A percentile compares a stretch with the other conserved stretches of the same genome.
phyloP scores from a whole-genome alignment of 106 monocot species.

The Phalaenopsis equestris region DNA sequence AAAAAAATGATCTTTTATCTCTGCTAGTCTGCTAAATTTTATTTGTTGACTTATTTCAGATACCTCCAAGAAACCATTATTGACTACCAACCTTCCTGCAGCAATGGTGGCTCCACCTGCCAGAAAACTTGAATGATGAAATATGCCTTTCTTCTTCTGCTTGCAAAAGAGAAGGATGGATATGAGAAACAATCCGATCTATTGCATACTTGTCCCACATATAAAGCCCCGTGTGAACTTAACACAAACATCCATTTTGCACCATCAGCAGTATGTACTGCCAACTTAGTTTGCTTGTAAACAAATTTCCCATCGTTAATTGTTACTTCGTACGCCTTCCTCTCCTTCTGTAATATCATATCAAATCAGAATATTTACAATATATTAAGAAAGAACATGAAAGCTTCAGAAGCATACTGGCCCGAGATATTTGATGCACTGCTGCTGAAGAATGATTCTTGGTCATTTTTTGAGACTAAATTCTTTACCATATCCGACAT shows the following conservation, averaged over 20 bases:
- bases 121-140: slow-evolving; percentile 89
- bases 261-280: slow-evolving; percentile 37
- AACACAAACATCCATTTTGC: slow-evolving; percentile 80
- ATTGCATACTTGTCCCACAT: slow-evolving; percentile 48
- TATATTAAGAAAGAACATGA: background rate
- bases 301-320: slow-evolving; percentile 51
- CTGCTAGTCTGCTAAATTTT: background rate
- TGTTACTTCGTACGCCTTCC: slow-evolving; percentile 53
- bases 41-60: background rate
- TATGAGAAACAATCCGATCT: background rate
- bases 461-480: slow-evolving; percentile 28
- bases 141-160: slow-evolving; percentile 78
- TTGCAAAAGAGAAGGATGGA: background rate
- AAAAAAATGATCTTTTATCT: slow-evolving; percentile 9
- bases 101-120: slow-evolving; percentile 66
- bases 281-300: slow-evolving; percentile 29
- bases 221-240: slow-evolving; percentile 44
- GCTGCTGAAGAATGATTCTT: slow-evolving; percentile 23
- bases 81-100: slow-evolving; percentile 70
- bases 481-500: slow-evolving; percentile 37
- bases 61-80: slow-evolving; percentile 30
- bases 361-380: background rate
- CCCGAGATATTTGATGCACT: slow-evolving; percentile 31
- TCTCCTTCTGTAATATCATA: slow-evolving; percentile 43
- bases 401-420: slow-evolving; percentile 14